Conservation (phyloP, 1,284 basidiomycete species). For the Golubevia sp. region DNA sequence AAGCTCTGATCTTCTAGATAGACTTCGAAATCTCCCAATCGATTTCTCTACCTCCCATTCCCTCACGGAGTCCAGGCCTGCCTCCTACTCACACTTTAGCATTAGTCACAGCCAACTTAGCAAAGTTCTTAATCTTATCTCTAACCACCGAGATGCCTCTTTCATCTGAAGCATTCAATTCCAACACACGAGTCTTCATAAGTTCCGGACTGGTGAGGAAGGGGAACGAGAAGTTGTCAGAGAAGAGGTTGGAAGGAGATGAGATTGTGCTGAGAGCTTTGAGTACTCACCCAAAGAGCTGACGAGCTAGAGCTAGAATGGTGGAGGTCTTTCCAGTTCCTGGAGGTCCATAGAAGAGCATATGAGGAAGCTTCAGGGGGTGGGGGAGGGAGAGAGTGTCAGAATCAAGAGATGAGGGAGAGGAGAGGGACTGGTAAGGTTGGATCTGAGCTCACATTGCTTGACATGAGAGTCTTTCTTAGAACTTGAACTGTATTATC, state of each 20-base stretch:
- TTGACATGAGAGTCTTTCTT: constrained; percentile 84
- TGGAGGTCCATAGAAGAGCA: constrained; percentile 99
- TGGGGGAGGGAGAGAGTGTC: not conserved
- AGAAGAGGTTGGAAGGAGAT: not conserved
- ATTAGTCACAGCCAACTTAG: constrained; percentile 67
- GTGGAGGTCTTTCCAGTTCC: constrained; percentile 99
- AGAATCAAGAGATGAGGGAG: not conserved
- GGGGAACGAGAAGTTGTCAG: constrained; percentile 4
- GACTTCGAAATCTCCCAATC: too few relatives aligned
- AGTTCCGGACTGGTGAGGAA: constrained; percentile 78
- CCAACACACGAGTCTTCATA: constrained; percentile 88
- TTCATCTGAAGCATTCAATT: constrained; percentile 99
- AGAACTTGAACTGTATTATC: constrained; percentile 94
- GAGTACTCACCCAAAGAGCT: constrained; percentile 82
- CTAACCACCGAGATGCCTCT: constrained; percentile 94
- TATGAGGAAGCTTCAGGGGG: constrained; percentile 82
- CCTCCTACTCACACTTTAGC: constrained; percentile 21
- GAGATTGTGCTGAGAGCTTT: constrained; percentile 4
- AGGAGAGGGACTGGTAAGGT: not conserved
- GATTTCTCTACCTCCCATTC: too few relatives aligned
- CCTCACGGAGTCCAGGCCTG: too few relatives aligned
- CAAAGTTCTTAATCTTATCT: constrained; percentile 98
- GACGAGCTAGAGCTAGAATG: constrained; percentile 89
- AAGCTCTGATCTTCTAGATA: too few relatives aligned
- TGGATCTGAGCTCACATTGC: constrained; percentile 72